These are phyloP conservation scores for Flaveria trinervia DNA, from an alignment of 129 eudicot species.

Conservation along the genomic window DNA sequence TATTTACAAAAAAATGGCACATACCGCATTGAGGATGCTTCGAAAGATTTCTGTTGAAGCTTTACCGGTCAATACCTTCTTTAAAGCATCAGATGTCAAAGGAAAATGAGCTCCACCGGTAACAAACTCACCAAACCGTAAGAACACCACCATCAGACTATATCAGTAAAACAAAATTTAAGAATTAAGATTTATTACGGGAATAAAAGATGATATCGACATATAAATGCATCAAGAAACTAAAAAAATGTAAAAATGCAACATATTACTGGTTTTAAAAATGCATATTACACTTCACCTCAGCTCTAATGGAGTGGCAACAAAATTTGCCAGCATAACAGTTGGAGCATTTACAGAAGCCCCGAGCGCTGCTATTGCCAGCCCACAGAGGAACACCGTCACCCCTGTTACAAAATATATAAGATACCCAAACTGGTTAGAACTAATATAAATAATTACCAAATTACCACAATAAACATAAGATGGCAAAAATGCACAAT, in stretches of 20 bases:
- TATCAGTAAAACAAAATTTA: conserved; percentile 25
- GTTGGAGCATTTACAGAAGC: conserved; percentile 82
- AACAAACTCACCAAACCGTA: conserved; percentile 86
- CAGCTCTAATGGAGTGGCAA: conserved; percentile 92
- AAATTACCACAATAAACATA: not conserved
- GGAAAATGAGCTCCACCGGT: conserved; percentile 91
- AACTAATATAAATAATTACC: not conserved
- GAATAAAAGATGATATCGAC: not conserved
- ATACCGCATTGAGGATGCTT: conserved; percentile 79
- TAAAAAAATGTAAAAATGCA: not conserved
- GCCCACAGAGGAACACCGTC: conserved; percentile 80
- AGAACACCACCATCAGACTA: conserved; percentile 82
- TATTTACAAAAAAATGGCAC: conserved; percentile 19
- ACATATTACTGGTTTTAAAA: not conserved
- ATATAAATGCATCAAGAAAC: not conserved
- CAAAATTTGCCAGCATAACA: conserved; percentile 79
- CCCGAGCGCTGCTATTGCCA: conserved; percentile 85
- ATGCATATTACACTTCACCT: conserved; percentile 45
- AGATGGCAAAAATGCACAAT: no score
- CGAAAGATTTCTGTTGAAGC: conserved; percentile 80
- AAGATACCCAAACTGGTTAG: not conserved
- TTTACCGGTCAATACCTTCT: conserved; percentile 86
- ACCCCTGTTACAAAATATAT: conserved; percentile 62
- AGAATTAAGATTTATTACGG: conserved; percentile 2
- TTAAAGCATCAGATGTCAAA: conserved; percentile 81